Conservation (phyloP, 257 asterid species). For the Galeopsis tetrahit region DNA sequence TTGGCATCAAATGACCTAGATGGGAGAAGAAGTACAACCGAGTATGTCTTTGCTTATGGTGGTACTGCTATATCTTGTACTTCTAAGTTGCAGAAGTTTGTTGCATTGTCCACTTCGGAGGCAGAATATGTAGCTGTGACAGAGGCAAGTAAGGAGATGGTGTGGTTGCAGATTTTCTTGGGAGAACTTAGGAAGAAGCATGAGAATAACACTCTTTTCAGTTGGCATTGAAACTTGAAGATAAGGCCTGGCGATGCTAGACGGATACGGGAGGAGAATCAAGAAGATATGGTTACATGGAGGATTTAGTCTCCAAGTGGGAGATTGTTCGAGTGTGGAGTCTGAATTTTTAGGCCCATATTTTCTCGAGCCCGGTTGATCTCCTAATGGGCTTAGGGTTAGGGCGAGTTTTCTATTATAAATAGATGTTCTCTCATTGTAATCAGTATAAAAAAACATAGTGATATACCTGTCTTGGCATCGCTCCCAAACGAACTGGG, state of each 20-base stretch:
- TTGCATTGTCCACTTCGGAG: background rate
- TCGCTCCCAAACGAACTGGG: background rate
- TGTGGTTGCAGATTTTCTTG: no score
- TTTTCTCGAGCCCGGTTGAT: no score
- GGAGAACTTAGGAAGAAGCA: no score
- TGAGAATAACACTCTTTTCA: no score
- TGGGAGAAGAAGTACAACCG: background rate
- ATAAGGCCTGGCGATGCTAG: no score
- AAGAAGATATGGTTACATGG: no score
- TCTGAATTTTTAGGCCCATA: background rate
- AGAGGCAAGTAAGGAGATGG: no score
- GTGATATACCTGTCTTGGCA: background rate
- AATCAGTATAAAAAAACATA: background rate
- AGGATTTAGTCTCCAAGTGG: no score
- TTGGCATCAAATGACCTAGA: no score
- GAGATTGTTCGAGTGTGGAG: background rate
- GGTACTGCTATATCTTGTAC: background rate
- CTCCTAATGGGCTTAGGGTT: background rate
- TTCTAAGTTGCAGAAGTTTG: background rate
- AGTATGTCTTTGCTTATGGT: background rate
- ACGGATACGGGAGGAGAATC: no score
- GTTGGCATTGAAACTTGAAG: no score
- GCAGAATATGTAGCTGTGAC: no score
- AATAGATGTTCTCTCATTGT: background rate
- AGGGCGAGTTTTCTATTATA: background rate